Conservation (phyloP, 176 grass and related monocot species). For the Areca catechu region DNA sequence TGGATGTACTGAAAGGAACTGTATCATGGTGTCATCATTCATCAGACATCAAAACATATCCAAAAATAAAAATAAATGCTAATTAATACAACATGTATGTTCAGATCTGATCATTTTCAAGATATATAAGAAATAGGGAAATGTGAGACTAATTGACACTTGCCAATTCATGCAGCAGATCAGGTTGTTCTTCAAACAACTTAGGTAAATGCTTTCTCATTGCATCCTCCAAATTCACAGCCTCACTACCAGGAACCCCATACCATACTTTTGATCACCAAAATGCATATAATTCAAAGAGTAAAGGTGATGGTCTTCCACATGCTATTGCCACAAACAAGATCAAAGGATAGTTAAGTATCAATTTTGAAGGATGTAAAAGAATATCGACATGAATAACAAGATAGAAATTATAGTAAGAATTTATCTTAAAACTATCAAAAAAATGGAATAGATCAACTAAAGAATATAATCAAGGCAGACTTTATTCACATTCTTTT, state of each 20-base stretch:
- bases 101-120: too few species aligned
- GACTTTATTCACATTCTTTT: too few species aligned
- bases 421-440: too few species aligned
- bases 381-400: not conserved
- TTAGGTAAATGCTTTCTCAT: slow-evolving; percentile 83
- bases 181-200: slow-evolving; percentile 85
- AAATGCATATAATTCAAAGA: slow-evolving; percentile 99
- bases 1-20: too few species aligned
- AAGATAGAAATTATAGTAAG: too few species aligned
- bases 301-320: slow-evolving; percentile 97
- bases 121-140: slow-evolving; percentile 5
- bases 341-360: not conserved
- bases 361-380: not conserved
- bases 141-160: slow-evolving; percentile 10
- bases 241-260: slow-evolving; percentile 55
- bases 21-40: too few species aligned
- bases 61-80: too few species aligned
- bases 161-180: slow-evolving; percentile 97
- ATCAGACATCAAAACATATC: too few species aligned
- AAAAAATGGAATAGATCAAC: too few species aligned
- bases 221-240: slow-evolving; percentile 74
- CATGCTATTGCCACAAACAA: slow-evolving; percentile 50
- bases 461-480: too few species aligned
- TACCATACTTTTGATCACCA: slow-evolving; percentile 97
- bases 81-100: too few species aligned